Conservation (phyloP, 1,284 basidiomycete species). For the Malassezia nana region DNA sequence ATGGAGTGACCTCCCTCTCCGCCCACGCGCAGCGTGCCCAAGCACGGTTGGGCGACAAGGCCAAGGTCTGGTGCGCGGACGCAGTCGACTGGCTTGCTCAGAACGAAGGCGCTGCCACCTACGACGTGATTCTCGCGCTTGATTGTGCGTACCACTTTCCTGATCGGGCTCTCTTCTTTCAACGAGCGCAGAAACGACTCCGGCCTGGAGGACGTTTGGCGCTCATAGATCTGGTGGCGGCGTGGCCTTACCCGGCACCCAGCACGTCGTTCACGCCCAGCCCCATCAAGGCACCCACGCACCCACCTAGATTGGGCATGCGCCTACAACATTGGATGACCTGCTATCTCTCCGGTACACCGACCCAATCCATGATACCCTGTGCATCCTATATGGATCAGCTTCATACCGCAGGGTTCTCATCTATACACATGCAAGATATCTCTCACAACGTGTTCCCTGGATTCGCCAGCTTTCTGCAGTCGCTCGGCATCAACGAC, state of each 20-base stretch:
- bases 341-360: conserved; percentile 21
- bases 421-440: conserved; percentile 25
- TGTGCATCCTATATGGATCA: conserved; percentile 23
- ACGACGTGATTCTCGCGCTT: conserved; percentile 39
- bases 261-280: conserved; percentile 2
- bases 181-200: conserved; percentile 20
- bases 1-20: conserved; percentile 37
- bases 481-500: conserved; percentile 22
- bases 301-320: conserved; percentile 16
- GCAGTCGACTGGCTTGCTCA: conserved; percentile 22
- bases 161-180: conserved; percentile 27
- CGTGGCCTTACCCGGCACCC: conserved; percentile 28
- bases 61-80: conserved; percentile 28
- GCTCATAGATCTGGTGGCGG: conserved; percentile 33
- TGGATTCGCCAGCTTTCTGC: conserved; percentile 34
- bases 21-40: conserved; percentile 26
- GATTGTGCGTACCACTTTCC: conserved; percentile 47
- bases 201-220: conserved; percentile 30
- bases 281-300: conserved; percentile 14
- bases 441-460: conserved; percentile 34
- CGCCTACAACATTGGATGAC: conserved; percentile 19
- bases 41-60: conserved; percentile 7
- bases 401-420: conserved; percentile 22
- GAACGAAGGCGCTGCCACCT: conserved; percentile 9
- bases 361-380: conserved; percentile 23